Evolutionary conservation across 2,329 filamentous ascomycete genomes (phyloP), one percentile per base, ranked within the genome.

Genomic region (Alternaria burnsii): DNA sequence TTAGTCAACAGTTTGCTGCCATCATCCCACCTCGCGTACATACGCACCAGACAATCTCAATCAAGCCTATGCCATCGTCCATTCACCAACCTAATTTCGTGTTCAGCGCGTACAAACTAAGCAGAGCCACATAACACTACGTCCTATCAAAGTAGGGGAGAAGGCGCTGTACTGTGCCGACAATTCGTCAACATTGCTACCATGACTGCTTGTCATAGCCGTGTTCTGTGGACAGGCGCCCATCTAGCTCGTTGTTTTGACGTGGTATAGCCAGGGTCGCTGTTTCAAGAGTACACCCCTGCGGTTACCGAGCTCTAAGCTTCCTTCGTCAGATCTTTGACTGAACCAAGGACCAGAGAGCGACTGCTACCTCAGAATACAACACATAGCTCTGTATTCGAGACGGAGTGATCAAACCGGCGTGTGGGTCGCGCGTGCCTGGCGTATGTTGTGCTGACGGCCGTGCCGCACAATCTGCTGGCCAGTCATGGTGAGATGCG

Each of bases 211-310:
- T 14, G 56, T 48, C 18, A 48, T 50, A 42, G 51, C 41, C 54
- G 57, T 41, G 34, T 34, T 30, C 30, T 24, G 43, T 26, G 22
- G 22, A 43, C 24, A 58, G 41, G 44, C 42, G 41, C 46, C 38
- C 58, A 38, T 58, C 55, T 52, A 65, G 66, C 61, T 66, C 62
- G 66, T 60, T 61, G 52, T 52, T 44, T 44, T 54, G 44, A 55
- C 61, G 57, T 70, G 61, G 52, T 70, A 72, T 67, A 58, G 32
- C 62, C 42, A 59, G 67, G 61, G 48, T 69, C 43, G 62, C 44
- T 58, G 68, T 72, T 71, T 71, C 65, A 70, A 59, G 58, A 58
- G 56, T 38, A 38, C 44, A 52, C 56, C 65, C 69, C 58, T 65
- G 56, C 52, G 16, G 38, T 59, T 41, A 30, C n/a, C 42, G 30